Base-by-base conservation (phyloP, 2,329 filamentous ascomycete species). In the Mollisia scopiformis region DNA sequence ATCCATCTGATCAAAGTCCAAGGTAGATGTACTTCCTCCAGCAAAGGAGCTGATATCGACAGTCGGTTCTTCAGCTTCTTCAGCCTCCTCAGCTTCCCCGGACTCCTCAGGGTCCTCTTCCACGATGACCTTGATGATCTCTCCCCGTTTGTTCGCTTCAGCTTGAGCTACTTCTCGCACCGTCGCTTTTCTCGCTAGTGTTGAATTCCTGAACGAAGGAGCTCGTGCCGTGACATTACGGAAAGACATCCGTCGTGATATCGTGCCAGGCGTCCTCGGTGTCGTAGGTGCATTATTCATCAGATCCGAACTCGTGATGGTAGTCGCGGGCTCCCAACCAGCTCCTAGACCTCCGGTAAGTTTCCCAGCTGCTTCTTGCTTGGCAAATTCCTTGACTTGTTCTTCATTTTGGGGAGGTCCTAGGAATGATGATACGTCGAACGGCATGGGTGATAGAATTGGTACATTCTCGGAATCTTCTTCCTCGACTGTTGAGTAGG, bases 111-210 rank as follows among this genome's bases (percentile, higher is more conserved):
- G 28, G 7, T 58, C 59, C 31, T 79, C 76, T 25, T 82, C 80
- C 27, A 86, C 74, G 49, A 88, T 80, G 2, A 88, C 82, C 68
- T 87, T 80, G 60, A 88, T 83, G 2, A 87, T 80, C 65, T 86
- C 77, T 16, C 84, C 84, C n/a, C 80, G 76, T 59, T 81, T 81
- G 67, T 88, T 86, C 1, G 86, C 86, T 68, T 87, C 84, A 11
- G 75, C 78, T 71, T 88, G 85, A 0, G 80, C 84, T 19, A 83
- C 74, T 21, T 79, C 76, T 58, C 76, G 79, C 57, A 87, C 74
- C 0, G 79, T 82, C 53, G 79, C 73, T 10, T 69, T 66, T 39
- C 78, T 75, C 25, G 46, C 46, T 16, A 71, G 23, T 5, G 63
- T 59, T 21, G 62, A 49, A n/a, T 51, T 61, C 46, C 66, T 58